Percentiles rank a stretch among this genome's conserved stretches.
phyloP scores from a whole-genome alignment of 305 asterid species.

The Fraxinus paxiana region DNA sequence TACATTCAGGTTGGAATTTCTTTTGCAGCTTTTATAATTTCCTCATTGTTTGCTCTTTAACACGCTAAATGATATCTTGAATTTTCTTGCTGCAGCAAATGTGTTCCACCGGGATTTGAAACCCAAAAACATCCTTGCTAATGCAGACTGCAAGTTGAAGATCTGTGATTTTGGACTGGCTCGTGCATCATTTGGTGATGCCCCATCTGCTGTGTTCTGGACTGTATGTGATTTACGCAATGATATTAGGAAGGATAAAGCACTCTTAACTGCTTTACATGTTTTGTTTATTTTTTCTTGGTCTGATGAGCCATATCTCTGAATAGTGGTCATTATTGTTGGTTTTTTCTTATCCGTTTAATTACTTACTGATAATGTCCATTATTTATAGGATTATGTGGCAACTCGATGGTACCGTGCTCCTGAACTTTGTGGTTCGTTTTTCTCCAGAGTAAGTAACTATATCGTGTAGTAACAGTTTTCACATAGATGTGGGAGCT shows the following conservation, averaged over 20 bases:
- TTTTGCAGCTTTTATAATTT: constrained; percentile 12
- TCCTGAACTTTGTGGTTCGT: constrained; percentile 96
- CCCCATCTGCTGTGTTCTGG: constrained; percentile 94
- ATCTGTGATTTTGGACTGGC: constrained; percentile 96
- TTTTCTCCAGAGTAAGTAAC: constrained; percentile 77
- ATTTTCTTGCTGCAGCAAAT: constrained; percentile 55
- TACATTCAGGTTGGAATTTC: constrained; percentile 63
- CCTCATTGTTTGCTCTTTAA: neutral
- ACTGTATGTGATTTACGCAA: constrained; percentile 52
- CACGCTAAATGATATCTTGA: neutral
- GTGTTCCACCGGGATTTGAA: constrained; percentile 86
- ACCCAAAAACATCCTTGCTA: constrained; percentile 92
- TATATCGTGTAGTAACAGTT: neutral
- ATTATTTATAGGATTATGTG: constrained; percentile 70
- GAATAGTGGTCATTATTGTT: neutral
- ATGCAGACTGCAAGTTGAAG: constrained; percentile 92
- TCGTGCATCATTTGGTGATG: constrained; percentile 84
- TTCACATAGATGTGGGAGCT: neutral
- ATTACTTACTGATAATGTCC: constrained; percentile 21
- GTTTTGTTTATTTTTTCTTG: constrained; percentile 9
- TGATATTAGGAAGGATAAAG: constrained; percentile 22
- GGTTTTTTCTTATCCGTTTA: constrained; percentile 9
- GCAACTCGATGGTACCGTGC: constrained; percentile 99
- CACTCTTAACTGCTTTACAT: neutral
- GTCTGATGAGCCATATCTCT: constrained; percentile 7